Evolutionary conservation across 495 filamentous ascomycete genomes (phyloP), one percentile per base, ranked within the genome.

Genomic region (Cladorrhinum samala): DNA sequence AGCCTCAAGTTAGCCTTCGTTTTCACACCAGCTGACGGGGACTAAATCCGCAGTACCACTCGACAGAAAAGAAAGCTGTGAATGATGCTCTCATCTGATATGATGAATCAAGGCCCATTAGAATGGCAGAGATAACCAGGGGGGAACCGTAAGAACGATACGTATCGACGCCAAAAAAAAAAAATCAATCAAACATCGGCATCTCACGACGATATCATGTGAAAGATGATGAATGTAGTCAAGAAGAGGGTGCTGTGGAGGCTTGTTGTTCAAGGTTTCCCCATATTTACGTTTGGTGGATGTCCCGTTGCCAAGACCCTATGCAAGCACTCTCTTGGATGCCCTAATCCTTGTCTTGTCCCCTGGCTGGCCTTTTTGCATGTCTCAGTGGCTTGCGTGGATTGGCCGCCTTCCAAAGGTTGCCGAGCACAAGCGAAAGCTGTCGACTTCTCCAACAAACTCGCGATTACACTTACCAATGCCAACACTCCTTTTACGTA

Each of bases 361-460:
- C 7, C 39, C 5, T 8, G n/a, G 13, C 39, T 9, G 11, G 39
- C 4, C 39, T 5, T n/a, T 41, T 41, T 41, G 39, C 11, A 41
- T 19, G 33, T 41, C 44, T 36, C 16, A 39, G 46, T 47, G 37
- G 46, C 46, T 24, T 21, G 30, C 44, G 40, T 30, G 43, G 49
- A 53, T 55, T 55, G 49, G 49, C 49, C 44, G 46, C 46, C 46
- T 36, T 20, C 13, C 20, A 30, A 16, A 13, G 13, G 14, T 47
- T 23, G 14, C 14, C 23, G 45, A 36, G 33, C 21, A 25, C 24
- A 40, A 37, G 37, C 24, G 51, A 49, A 60, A 60, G 54, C 46
- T 63, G 61, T 48, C 57, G 52, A 56, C 52, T 53, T 60, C 50
- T 33, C 50, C 42, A 53, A 50, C 27, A 50, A 38, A 9, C 9